Base-by-base conservation (phyloP, 805 yeast species). In the Torulaspora franciscae region DNA sequence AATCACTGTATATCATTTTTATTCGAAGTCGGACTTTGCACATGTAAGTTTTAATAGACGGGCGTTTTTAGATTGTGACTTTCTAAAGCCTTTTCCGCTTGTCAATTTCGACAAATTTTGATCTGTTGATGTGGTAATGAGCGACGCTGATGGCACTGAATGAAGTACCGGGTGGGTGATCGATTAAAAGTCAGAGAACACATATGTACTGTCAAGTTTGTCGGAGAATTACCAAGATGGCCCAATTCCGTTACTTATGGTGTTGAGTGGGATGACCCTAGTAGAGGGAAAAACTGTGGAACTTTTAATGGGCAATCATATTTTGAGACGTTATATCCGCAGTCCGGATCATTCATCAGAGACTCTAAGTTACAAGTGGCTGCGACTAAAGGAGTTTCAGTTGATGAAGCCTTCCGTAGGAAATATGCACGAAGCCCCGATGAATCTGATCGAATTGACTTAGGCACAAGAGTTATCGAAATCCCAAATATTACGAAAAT, bases 231-330 rank as follows among this genome's bases (percentile, higher is more conserved):
- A 0, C 79, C 81, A 0, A 70, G 67, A 9, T 88, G 96, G 96
- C 74, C 76, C 0, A 58, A 61, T 7, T 67, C 62, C 0, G 32
- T 51, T 1, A 88, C 91, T 0, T 62, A 77, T 10, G 97, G 97
- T 0, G 72, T 90, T 3, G 96, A 90, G 61, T 90, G 96, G 96
- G 97, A 90, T 59, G 69, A 79, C 36, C 64, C 73, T 0, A 44
- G 48, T 0, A 69, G 88, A 28, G 97, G 97, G 1, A 86, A 81
- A 55, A 79, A 89, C 59, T 67, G 75, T 49, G 98, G 98, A 0
- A 46, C 58, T 1, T 48, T 78, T 23, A 68, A 75, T 15, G 86
- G 82, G 0, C 55, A 64, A 0, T 54, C 59, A 42, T 86, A 86
- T 59, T 90, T 90, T 60, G 27, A 51, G 6, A 55, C 68, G 36